Base-by-base conservation (phyloP, 306 rosid species). In the Oxytropis ochrocephala region DNA sequence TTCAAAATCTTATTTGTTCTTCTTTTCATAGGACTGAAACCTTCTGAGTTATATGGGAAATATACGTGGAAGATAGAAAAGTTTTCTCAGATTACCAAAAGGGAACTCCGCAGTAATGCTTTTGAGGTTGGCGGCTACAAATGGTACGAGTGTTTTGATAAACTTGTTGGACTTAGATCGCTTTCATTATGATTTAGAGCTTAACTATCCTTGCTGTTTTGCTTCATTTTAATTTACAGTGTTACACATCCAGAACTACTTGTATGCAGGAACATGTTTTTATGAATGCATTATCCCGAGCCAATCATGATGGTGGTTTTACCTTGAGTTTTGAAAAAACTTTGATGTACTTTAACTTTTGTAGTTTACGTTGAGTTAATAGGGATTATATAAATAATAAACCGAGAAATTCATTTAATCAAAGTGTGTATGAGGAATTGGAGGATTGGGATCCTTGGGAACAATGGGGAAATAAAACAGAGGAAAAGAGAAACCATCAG, bases 81-180 rank as follows among this genome's bases (percentile, higher is more conserved):
- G 33, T 95, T 95, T 87, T 87, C 96, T 60, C 96, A 95, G 85
- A 90, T 85, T 76, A 89, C 86, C 90, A 95, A 95, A 85, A 86
- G 97, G 79, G 99, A 95, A 65, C 99, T 95, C 81, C 95, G 97
- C 55, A 89, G 99, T 72, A 85, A 80, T 74, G 95, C 95, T 42
- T 95, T 95, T 83, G 97, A 95, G 80, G 97, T 91, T 85, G 99
- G 97, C 70, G 90, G 93, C 82, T 85, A 89, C 87, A 95, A 95
- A 78, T 95, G 99, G 99, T 95, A 91, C 1, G 91, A 4, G 72
- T 39, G 54, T 61, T 71, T 57, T 32, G 41, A 72, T 69, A 55
- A 29, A 48, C 54, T 46, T 18, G 5, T 53, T 63, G 63, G 4
- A 51, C 27, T 65, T 64, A 7, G 54, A 67, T 73, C 8, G 44